Base-by-base conservation (phyloP, 257 asterid genomes). In the Euphrasia confusa region DNA sequence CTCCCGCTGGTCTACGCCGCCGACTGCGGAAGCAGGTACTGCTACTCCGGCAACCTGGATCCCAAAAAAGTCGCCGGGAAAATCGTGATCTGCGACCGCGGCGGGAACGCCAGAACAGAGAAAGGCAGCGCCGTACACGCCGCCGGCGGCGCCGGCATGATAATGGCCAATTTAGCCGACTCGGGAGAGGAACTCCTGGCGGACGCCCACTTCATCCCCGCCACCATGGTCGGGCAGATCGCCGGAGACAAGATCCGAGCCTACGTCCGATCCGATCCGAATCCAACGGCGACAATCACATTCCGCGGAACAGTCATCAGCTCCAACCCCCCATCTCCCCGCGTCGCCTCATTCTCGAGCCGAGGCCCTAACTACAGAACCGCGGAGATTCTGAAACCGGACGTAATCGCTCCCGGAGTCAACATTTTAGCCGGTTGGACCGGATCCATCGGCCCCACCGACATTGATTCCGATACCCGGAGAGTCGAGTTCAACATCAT, bases 371-470 rank as follows among this genome's bases (percentile, higher is more conserved):
- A 75, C 60, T 83, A 83, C 75, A 68, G 81, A 26, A 92, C 99
- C 5, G 68, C 88, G 2, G 99, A 89, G 80, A 83, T 92, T 35
- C 82, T 92, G 3, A 92, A 92, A 72, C 99, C 99, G 8, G 99
- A 92, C 58, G 95, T 89, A 0, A 86, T 83, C 3, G 99, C 88
- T 1, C 99, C 99, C 1, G 99, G 99, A 1, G 96, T 89, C 13
- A 92, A 92, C 58, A 89, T 92, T 13, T 82, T 92, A 21, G 99
- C 99, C 3, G 95, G 95, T 1, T 92, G 99, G 99, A 92, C 99
- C 4, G 94, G 83, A 0, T 26, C 63, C 6, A 10, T 63, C 0
- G 86, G 96, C n/a, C 97, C 99, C 0, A 80, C 99, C 10, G 82
- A 75, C 65, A 48, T 92, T 66, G 91, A 73, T 1, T 44, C 80